These are phyloP conservation scores for Beta corolliflora DNA, from an alignment of 179 eudicot species.

Conservation along the genomic window DNA sequence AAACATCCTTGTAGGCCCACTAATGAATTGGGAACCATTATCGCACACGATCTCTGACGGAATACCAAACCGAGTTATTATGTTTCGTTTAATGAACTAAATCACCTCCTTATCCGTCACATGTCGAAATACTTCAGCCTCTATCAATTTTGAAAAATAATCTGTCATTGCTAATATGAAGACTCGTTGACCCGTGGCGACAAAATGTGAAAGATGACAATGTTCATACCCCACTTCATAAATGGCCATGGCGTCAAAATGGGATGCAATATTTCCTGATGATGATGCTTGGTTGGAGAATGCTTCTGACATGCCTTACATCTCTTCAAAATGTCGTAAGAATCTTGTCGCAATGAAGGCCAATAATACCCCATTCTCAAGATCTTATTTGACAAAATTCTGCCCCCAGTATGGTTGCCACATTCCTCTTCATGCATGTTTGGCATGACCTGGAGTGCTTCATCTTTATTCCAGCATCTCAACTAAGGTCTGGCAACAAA, in stretches of 20 bases:
- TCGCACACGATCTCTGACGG: too few relatives aligned
- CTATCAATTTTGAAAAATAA: not conserved
- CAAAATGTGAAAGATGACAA: not conserved
- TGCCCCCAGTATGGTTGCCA: not conserved
- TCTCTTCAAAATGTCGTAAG: not conserved
- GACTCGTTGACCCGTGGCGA: not conserved
- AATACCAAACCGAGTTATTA: too few relatives aligned
- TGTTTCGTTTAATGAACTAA: not conserved
- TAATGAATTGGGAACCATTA: too few relatives aligned
- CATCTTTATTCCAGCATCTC: not conserved
- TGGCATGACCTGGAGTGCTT: not conserved
- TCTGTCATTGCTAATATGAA: not conserved
- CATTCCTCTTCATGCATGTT: not conserved
- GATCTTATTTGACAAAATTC: not conserved
- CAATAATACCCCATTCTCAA: not conserved
- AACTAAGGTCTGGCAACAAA: too few relatives aligned
- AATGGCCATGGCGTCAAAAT: too few relatives aligned
- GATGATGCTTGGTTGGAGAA: too few relatives aligned
- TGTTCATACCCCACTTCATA: too few relatives aligned
- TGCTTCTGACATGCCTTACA: too few relatives aligned
- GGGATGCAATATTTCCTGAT: too few relatives aligned
- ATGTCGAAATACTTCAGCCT: not conserved
- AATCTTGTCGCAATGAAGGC: not conserved
- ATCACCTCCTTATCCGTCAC: not conserved
- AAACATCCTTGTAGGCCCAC: too few relatives aligned